Conservation (phyloP, 305 asterid genomes). For the Nicotiana rustica region DNA sequence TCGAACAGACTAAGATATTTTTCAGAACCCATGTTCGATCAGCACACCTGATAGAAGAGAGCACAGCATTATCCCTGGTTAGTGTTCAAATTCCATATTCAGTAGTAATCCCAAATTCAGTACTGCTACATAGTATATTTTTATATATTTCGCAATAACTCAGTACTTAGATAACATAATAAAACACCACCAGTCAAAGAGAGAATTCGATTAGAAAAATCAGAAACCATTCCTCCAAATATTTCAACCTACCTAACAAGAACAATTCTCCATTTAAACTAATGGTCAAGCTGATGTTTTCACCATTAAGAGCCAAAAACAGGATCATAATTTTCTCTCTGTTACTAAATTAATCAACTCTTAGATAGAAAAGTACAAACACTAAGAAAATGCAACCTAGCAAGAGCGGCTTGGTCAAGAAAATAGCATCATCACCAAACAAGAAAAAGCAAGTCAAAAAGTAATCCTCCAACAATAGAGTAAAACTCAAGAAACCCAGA, state of each 20-base stretch:
- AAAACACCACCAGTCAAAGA: background rate
- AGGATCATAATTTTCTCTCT: background rate
- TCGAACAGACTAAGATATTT: constrained; percentile 52
- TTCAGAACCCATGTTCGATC: constrained; percentile 57
- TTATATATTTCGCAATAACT: background rate
- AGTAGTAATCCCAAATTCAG: background rate
- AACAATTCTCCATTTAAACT: background rate
- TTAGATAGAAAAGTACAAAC: background rate
- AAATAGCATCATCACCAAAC: background rate
- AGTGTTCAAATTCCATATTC: constrained; percentile 37
- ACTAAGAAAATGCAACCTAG: background rate
- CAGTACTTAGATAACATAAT: background rate
- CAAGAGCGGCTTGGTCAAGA: background rate
- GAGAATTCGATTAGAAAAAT: background rate
- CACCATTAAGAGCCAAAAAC: background rate
- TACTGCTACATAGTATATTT: constrained; percentile 1
- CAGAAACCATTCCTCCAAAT: constrained; percentile 5
- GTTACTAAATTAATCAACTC: background rate
- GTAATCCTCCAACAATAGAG: background rate
- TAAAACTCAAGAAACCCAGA: background rate
- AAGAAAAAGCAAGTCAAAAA: background rate
- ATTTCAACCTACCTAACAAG: background rate
- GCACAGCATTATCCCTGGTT: constrained; percentile 15
- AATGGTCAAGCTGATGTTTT: background rate
- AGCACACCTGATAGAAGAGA: constrained; percentile 26